Evolutionary conservation across 208 protist genomes (phyloP), one percentile per base, ranked within the genome.

Genomic region (Vickermania ingenoplastis): DNA sequence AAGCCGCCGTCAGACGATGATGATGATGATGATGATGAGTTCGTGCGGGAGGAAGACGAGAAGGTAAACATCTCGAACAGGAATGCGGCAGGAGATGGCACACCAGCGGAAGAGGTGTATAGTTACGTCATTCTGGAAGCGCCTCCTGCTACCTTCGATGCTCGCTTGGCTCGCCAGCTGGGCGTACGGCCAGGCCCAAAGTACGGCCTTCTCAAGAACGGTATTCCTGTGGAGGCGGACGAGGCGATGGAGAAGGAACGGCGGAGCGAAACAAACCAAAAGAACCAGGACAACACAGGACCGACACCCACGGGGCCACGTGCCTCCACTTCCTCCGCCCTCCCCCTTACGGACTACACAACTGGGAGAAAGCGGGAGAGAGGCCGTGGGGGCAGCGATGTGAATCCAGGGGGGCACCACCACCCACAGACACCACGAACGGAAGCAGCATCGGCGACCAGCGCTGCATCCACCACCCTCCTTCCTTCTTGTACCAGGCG

Each of bases 161-260:
- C 60, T 1, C 57, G 61, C 17, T 60, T 59, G 41, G 88, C 88
- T 3, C 73, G 79, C 31, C 66, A 67, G 36, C 55, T 88, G 17
- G 84, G 84, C 14, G 78, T 91, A 13, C 68, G 60, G 24, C 72
- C 77, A 0, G 88, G 88, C 0, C 83, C 82, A 3, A 75, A 87
- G 65, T 91, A 80, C 57, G 77, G 69, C 0, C 67, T 73, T 22
- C 71, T 95, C 2, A 91, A 94, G 63, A 69, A 73, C 13, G 80
- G 80, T 24, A 59, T 65, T 3, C 24, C 77, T 0, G 81, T 92
- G 11, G 57, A 65, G 52, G 67, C 52, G 28, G 75, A 80, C 31
- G 69, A 66, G 4, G 59, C 21, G 56, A 56, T 58, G 53, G 13
- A 1, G 59, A 59, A n/a, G 3, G 23, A 28, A 27, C 31, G 5